Evolutionary conservation across 805 yeast genomes (phyloP), one percentile per base, ranked within the genome.

Genomic region (Candida insectalens): DNA sequence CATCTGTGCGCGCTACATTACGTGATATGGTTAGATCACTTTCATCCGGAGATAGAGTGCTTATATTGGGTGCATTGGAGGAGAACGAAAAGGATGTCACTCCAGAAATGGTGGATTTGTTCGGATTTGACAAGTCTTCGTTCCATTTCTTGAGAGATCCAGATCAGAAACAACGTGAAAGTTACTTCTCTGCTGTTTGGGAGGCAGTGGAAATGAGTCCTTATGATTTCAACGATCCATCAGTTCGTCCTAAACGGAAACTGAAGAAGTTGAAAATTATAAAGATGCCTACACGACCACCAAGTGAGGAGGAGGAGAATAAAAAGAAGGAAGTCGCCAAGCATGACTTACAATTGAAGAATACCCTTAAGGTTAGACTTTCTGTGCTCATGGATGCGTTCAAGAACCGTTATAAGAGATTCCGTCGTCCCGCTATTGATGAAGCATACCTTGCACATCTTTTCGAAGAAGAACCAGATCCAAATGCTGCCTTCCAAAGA

Each of bases 381-480:
- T 78, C 94, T 5, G 88, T 83, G 1, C 60, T 92, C 27, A 83
- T 92, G 92, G 97, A 92, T 42, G 59, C 83, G 16, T 82, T 89
- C 63, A 87, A 88, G 52, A 75, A 65, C 37, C 67, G 96, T 31
- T 92, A 89, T 53, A 85, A 85, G 49, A 65, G 95, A 36, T 92
- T 92, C 63, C 80, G 78, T 47, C 92, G 88, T 49, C 97, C 98
- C 1, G 67, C 83, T 0, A 74, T 92, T 36, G 97, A 89, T 37
- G 96, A 87, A 41, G 61, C 68, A 13, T 63, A 68, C 10, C 61
- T 89, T 32, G 63, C 74, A 17, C 94, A 87, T 54, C 59, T 92
- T 30, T 89, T 89, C 59, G 94, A 83, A 39, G 75, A 80, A 1
- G 47, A 57, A 1, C 56, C 38, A 34, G 59, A 61, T 29, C 65